phyloP scores from a whole-genome alignment of 148 eudicot genomes.

The Dianthus caryophyllus region DNA sequence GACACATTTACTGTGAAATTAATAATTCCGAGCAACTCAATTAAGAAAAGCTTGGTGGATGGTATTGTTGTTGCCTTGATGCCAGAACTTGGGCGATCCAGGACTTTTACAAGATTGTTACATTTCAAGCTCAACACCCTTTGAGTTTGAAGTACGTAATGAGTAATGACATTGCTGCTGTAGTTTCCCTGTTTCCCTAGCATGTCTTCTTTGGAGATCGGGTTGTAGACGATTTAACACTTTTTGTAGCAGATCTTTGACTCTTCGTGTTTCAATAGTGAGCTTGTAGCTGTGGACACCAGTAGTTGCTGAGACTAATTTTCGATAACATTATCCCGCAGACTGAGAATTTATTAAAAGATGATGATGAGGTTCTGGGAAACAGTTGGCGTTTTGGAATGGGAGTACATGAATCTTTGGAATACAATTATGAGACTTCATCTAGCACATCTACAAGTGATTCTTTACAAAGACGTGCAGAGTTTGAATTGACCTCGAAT shows the following conservation, averaged over 20 bases:
- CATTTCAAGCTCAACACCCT: neutral
- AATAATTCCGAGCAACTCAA: neutral
- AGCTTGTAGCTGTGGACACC: constrained; percentile 12
- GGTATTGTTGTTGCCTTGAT: neutral
- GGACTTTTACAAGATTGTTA: neutral
- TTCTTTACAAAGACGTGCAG: constrained; percentile 30
- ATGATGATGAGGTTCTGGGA: constrained; percentile 31
- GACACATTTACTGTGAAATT: too few relatives aligned
- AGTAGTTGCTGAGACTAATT: constrained; percentile 25
- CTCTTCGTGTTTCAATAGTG: neutral
- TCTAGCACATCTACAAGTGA: constrained; percentile 23
- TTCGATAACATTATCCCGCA: constrained; percentile 40
- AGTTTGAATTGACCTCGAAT: constrained; percentile 22
- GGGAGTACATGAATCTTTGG: constrained; percentile 27
- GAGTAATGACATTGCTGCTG: neutral
- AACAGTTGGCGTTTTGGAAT: constrained; percentile 34
- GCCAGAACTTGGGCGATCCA: too few relatives aligned
- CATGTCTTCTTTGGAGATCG: neutral
- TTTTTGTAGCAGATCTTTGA: neutral
- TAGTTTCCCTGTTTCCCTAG: neutral
- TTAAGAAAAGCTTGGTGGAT: neutral
- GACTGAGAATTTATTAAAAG: constrained; percentile 60
- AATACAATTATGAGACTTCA: constrained; percentile 21
- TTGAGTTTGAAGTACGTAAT: neutral
- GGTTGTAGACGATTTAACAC: neutral